Evolutionary conservation across 495 filamentous ascomycete species (phyloP), one percentile per base, ranked within the genome.

Genomic region (Talaromyces proteolyticus): DNA sequence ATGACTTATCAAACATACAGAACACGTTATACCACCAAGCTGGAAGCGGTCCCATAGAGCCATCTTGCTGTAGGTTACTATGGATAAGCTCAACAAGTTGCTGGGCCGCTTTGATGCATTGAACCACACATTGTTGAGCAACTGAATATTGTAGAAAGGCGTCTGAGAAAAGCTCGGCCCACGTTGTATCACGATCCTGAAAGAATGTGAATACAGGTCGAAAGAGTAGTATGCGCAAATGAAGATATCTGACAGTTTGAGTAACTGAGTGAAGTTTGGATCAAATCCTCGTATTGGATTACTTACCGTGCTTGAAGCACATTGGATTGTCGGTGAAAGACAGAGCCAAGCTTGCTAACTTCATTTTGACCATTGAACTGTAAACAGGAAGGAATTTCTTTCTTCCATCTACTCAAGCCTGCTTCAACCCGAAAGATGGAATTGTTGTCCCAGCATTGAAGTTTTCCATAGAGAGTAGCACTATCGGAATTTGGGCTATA

Each of bases 1-100:
- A 21, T 1, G 8, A 10, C 21, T 29, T 3, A n/a, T 0, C 37
- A 23, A n/a, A 20, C 49, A 43, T 38, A 58, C 56, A 59, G 29
- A 55, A 59, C 1, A 55, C 37, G 24, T 53, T 56, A 20, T 59
- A 56, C 21, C 50, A 56, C 57, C 57, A 59, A 10, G 48, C 53
- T n/a, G n/a, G n/a, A n/a, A n/a, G n/a, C n/a, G n/a, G n/a, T n/a
- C n/a, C n/a, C 20, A 47, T 51, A 6, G 53, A 16, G 23, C 41
- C 37, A 10, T 42, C 38, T 1, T 52, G 52, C 37, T 37, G 36
- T 16, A 46, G 47, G 8, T 49, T 58, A 12, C 49, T 18, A 19
- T 51, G 29, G 3, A 58, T 40, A 1, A 58, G 22, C 3, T 14
- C 11, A 17, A 49, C 43, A 4, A 58, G 52, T 5, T 55, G 43